Evolutionary conservation across 176 grass and related monocot species (phyloP).

Genomic region (Bothriochloa decipiens): DNA sequence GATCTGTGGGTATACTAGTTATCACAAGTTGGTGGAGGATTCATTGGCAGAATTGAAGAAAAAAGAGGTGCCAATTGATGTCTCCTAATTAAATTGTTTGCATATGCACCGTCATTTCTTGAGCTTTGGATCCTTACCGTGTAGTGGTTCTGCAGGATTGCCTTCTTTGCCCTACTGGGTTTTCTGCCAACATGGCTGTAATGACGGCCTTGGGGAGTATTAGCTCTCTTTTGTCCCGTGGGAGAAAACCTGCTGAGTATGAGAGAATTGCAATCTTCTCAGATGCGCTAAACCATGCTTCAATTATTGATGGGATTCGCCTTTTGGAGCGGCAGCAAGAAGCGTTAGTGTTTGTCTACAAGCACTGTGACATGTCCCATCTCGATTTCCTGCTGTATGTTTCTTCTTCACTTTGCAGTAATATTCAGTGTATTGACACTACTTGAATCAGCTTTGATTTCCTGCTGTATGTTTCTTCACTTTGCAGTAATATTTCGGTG

Average conservation of each 20-base stretch:
- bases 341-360: slow-evolving; percentile 75
- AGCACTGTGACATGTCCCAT: slow-evolving; percentile 81
- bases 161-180: slow-evolving; percentile 84
- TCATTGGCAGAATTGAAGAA: slow-evolving; percentile 68
- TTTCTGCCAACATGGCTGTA: slow-evolving; percentile 87
- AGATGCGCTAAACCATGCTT: slow-evolving; percentile 92
- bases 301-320: slow-evolving; percentile 88
- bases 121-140: not conserved
- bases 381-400: slow-evolving; percentile 83
- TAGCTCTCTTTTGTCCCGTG: slow-evolving; percentile 53
- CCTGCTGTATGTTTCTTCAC: slow-evolving; percentile 67
- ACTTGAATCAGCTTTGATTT: slow-evolving; percentile 40
- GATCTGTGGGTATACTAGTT: slow-evolving; percentile 72
- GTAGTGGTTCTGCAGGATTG: slow-evolving; percentile 55
- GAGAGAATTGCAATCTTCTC: slow-evolving; percentile 82
- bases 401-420: slow-evolving; percentile 31
- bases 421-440: slow-evolving; percentile 4
- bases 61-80: slow-evolving; percentile 51
- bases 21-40: slow-evolving; percentile 71
- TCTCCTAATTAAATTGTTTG: not conserved
- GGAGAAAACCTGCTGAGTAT: slow-evolving; percentile 40
- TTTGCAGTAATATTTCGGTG: slow-evolving; percentile 9
- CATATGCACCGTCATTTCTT: not conserved
- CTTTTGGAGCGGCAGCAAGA: slow-evolving; percentile 67
- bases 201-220: slow-evolving; percentile 78